Evolutionary conservation across 106 monocot species (phyloP), one percentile per base, ranked within the genome.

Genomic region (Dioscorea dumetorum): DNA sequence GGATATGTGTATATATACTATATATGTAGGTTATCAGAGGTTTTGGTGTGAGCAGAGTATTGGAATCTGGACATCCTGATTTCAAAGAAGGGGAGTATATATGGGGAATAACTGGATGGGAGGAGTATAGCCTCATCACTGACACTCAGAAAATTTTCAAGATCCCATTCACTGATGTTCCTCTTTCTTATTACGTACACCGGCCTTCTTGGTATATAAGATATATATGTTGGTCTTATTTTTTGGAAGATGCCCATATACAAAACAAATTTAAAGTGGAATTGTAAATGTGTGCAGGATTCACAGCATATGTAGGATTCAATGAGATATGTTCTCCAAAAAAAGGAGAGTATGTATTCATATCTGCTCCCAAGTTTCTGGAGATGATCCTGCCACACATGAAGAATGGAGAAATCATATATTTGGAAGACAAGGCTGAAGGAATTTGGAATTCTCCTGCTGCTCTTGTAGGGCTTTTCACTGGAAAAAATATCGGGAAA

Each of bases 401-500:
- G 4, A 80, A 64, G 50, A 77, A 80, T 12, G 80, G 77, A 12
- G 73, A 72, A 48, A 66, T 84, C 50, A 23, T 15, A 5, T 84
- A 74, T 28, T 31, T 80, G n/a, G 84, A 84, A 50, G 80, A 84
- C 52, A 34, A 57, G 0, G 73, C 67, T 0, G 70, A 84, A 50
- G 84, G 84, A 48, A 73, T 84, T 16, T 80, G 80, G 70, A 80
- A 67, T 7, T 80, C 77, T n/a, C 77, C 80, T 4, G 69, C 73
- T 8, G 80, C 84, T 7, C 66, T 84, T 3, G 23, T 74, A 3
- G 84, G 80, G 15, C 65, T 84, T 18, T 84, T 80, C 14, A 24
- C 48, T 0, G 84, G 84, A 0, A 67, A 72, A 10, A 84, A 84
- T 73, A 54, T 76, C 1, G 84, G 84, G 2, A 84, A 84, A 66